A percentile compares a stretch with the other conserved stretches of the same genome.
These are phyloP conservation scores for Metarhizium anisopliae DNA, from an alignment of 2,329 filamentous ascomycete species.

Conservation along the genomic window DNA sequence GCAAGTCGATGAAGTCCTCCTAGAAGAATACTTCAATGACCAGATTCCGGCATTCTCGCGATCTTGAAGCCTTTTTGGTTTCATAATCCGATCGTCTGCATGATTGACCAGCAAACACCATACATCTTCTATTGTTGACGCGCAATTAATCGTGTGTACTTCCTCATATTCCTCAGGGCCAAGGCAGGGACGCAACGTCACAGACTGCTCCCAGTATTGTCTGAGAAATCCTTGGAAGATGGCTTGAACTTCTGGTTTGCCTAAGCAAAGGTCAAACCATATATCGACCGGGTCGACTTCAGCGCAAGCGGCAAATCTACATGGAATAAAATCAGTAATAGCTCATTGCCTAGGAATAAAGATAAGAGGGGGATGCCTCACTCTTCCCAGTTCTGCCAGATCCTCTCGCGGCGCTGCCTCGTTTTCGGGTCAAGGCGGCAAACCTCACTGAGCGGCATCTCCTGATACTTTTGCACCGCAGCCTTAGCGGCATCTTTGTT, in stretches of 20 bases:
- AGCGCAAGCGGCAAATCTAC: constrained; percentile 1
- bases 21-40: background rate
- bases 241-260: background rate
- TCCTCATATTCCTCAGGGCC: constrained; percentile 4
- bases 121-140: background rate
- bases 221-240: constrained; percentile 2
- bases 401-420: constrained; percentile 1
- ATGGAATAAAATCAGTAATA: background rate
- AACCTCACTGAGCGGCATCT: background rate
- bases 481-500: constrained; percentile 1
- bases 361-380: background rate
- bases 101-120: constrained; percentile 1
- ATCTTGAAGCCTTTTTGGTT: background rate
- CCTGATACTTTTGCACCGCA: constrained; percentile 1
- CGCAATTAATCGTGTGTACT: constrained; percentile 2
- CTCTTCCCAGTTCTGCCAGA: constrained; percentile 4
- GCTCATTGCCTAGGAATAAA: background rate
- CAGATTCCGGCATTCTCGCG: constrained; percentile 1
- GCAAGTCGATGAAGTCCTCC: background rate
- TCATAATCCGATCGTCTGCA: constrained; percentile 1
- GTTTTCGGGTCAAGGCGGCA: constrained; percentile 3
- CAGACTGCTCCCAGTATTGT: background rate
- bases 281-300: background rate
- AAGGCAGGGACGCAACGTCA: constrained; percentile 2
- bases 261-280: constrained; percentile 5